A percentile compares a stretch with the other conserved stretches of the same genome.
These are phyloP conservation scores for Luvunga scandens DNA, from an alignment of 345 rosid genomes.

Conservation along the genomic window DNA sequence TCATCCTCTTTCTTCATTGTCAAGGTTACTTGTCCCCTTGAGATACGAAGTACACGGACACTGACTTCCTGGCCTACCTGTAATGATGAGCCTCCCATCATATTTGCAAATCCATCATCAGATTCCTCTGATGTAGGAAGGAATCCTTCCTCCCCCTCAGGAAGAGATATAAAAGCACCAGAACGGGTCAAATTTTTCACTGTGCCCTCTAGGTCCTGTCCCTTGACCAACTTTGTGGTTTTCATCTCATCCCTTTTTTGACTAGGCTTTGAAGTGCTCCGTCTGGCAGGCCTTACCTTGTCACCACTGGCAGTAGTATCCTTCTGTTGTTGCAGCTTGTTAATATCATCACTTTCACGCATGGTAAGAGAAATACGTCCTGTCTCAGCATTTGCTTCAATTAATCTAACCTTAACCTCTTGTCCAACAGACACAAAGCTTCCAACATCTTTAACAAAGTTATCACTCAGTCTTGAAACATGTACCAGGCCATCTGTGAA, in stretches of 20 bases:
- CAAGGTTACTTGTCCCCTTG: constrained; percentile 78
- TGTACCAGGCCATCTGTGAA: constrained; percentile 90
- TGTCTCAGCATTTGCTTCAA: constrained; percentile 72
- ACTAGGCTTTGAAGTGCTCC: constrained; percentile 43
- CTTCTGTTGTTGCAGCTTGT: constrained; percentile 40
- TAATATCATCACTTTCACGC: constrained; percentile 66
- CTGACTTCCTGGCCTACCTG: constrained; percentile 73
- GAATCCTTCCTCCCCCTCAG: constrained; percentile 93
- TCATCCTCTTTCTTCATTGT: constrained; percentile 79
- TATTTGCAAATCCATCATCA: constrained; percentile 57
- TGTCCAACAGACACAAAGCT: constrained; percentile 80
- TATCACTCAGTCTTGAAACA: constrained; percentile 78
- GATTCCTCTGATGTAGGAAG: constrained; percentile 73
- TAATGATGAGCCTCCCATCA: constrained; percentile 65
- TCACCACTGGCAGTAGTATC: constrained; percentile 42
- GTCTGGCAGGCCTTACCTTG: constrained; percentile 52
- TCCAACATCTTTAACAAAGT: constrained; percentile 80
- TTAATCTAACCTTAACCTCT: constrained; percentile 73
- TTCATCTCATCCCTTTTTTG: constrained; percentile 48
- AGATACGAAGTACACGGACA: constrained; percentile 61
- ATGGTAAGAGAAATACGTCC: constrained; percentile 80
- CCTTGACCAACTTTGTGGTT: constrained; percentile 61
- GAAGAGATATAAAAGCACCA: constrained; percentile 81
- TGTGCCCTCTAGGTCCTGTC: constrained; percentile 79
- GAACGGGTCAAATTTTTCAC: constrained; percentile 73